Conservation (phyloP, 2,329 filamentous ascomycete species). For the Coniosporium tulheliwenetii region DNA sequence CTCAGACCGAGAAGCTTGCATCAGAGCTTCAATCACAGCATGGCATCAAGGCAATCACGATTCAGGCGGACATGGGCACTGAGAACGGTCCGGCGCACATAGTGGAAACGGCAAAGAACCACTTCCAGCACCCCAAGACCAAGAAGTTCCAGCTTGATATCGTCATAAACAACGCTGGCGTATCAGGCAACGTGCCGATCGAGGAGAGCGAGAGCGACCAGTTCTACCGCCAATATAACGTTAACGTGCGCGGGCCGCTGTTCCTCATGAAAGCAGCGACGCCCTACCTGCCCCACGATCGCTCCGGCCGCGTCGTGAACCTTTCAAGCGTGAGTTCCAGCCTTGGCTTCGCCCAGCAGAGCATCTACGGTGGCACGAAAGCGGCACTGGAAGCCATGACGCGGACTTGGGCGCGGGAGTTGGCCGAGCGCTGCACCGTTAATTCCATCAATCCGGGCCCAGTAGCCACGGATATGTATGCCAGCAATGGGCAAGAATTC, state of each 20-base stretch:
- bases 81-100: slow-evolving; percentile 44
- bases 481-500: slow-evolving; percentile 38
- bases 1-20: slow-evolving; percentile 37
- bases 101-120: slow-evolving; percentile 40
- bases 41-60: slow-evolving; percentile 41
- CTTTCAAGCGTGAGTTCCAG: slow-evolving; percentile 42
- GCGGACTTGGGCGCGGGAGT: slow-evolving; percentile 48
- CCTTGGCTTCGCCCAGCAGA: slow-evolving; percentile 42
- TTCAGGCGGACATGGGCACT: slow-evolving; percentile 58
- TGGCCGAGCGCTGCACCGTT: slow-evolving; percentile 46
- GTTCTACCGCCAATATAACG: slow-evolving; percentile 56
- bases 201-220: slow-evolving; percentile 47
- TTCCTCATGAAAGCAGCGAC: slow-evolving; percentile 60
- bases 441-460: slow-evolving; percentile 53
- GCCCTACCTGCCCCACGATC: slow-evolving; percentile 54
- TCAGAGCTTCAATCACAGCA: slow-evolving; percentile 39
- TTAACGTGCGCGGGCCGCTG: slow-evolving; percentile 67
- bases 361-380: slow-evolving; percentile 50
- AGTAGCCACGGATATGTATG: slow-evolving; percentile 52
- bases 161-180: slow-evolving; percentile 74
- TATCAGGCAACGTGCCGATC: slow-evolving; percentile 46
- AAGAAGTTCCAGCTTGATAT: slow-evolving; percentile 59
- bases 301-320: slow-evolving; percentile 49
- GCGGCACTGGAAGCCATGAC: slow-evolving; percentile 55
- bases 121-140: slow-evolving; percentile 40